Percentiles rank a stretch among this genome's conserved stretches.
Evolutionary conservation across 2,329 filamentous ascomycete species (phyloP).

Genomic region (Calycina marina): DNA sequence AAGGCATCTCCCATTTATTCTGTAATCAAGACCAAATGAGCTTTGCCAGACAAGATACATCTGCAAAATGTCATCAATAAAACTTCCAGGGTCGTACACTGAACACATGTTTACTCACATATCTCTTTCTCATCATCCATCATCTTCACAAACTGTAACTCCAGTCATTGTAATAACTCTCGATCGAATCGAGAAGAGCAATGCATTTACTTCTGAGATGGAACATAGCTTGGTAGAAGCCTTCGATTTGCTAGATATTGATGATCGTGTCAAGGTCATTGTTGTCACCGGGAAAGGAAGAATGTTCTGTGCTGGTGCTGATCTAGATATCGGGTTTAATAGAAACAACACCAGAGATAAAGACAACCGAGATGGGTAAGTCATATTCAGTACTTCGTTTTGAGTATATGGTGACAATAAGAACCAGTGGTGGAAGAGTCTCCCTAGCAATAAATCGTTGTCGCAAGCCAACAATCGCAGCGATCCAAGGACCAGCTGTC

Average conservation of each 20-base stretch:
- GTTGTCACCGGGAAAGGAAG: constrained; percentile 35
- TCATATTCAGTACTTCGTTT: not conserved
- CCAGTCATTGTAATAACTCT: constrained; percentile 48
- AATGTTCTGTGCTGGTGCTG: constrained; percentile 38
- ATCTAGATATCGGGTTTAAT: constrained; percentile 8
- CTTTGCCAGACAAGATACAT: too few relatives aligned
- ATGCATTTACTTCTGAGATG: constrained; percentile 54
- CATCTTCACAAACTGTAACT: constrained; percentile 36
- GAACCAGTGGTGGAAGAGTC: not conserved
- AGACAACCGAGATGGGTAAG: constrained; percentile 5
- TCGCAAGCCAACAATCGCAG: not conserved
- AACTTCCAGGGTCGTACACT: constrained; percentile 25
- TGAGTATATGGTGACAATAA: not conserved
- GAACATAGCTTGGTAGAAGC: constrained; percentile 42
- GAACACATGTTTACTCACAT: constrained; percentile 28
- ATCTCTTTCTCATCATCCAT: constrained; percentile 32
- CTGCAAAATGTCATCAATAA: not conserved
- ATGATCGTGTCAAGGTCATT: constrained; percentile 37
- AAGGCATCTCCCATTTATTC: too few relatives aligned
- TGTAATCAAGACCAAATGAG: too few relatives aligned
- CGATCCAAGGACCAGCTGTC: not conserved
- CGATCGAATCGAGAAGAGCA: constrained; percentile 47
- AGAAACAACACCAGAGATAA: constrained; percentile 1
- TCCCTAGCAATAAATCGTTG: not conserved
- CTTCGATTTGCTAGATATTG: constrained; percentile 33